phyloP scores from a whole-genome alignment of 805 yeast genomes.

The Lipomyces lipofer region DNA sequence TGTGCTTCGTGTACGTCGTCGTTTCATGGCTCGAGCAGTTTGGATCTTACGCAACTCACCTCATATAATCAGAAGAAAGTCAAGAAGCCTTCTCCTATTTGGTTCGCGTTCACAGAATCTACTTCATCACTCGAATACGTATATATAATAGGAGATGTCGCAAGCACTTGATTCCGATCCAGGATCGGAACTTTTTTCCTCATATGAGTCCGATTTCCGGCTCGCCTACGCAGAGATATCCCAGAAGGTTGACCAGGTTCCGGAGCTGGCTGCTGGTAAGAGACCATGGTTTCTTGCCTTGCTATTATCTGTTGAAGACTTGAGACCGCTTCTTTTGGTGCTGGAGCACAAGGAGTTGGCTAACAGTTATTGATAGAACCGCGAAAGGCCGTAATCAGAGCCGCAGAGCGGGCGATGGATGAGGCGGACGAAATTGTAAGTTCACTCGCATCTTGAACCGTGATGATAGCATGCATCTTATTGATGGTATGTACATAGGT shows the following conservation, averaged over 20 bases:
- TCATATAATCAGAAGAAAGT: too few relatives aligned
- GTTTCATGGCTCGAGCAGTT: too few relatives aligned
- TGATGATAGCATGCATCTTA: background rate
- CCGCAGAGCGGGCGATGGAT: slow-evolving; percentile 68
- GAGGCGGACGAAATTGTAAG: slow-evolving; percentile 69
- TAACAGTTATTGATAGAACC: slow-evolving; percentile 43
- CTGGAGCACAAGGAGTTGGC: background rate
- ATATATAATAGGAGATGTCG: slow-evolving; percentile 3
- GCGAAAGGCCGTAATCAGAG: slow-evolving; percentile 56
- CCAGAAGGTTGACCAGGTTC: slow-evolving; percentile 59
- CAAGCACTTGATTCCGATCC: slow-evolving; percentile 25
- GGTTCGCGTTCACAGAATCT: too few relatives aligned
- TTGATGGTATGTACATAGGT: slow-evolving; percentile 39
- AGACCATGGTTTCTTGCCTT: slow-evolving; percentile 13
- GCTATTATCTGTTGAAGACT: background rate
- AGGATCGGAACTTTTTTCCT: slow-evolving; percentile 54
- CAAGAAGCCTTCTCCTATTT: too few relatives aligned
- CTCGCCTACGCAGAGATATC: slow-evolving; percentile 69
- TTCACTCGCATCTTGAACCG: background rate
- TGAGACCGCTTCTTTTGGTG: background rate
- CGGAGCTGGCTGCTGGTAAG: slow-evolving; percentile 48
- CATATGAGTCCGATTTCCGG: slow-evolving; percentile 71
- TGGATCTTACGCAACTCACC: too few relatives aligned
- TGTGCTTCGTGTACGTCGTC: too few relatives aligned
- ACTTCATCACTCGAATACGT: background rate